Evolutionary conservation across 371 early-diverging fungal genomes (phyloP).

Genomic region (Syncephalastrum monosporum): DNA sequence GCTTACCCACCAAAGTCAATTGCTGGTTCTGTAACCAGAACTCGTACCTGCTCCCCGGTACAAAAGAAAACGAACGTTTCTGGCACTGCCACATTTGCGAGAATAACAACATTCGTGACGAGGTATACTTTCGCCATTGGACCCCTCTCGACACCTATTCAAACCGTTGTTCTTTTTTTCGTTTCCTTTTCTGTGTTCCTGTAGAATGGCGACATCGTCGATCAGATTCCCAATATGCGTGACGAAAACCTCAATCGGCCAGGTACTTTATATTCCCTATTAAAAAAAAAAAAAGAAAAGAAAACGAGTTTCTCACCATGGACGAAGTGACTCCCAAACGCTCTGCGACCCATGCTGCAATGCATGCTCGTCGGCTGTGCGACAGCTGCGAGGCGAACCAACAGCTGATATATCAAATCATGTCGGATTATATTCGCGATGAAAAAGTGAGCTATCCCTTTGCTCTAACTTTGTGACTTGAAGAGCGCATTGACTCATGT

Average conservation of each 20-base stretch:
- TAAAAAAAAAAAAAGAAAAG: no score
- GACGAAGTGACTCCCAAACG: background rate
- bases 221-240: constrained; percentile 12
- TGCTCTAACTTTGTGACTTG: no score
- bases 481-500: no score
- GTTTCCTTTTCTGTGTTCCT: no score
- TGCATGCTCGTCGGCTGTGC: constrained; percentile 12
- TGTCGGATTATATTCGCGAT: constrained; percentile 25
- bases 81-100: constrained; percentile 30
- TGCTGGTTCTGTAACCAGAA: constrained; percentile 36
- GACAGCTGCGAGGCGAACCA: constrained; percentile 19
- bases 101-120: constrained; percentile 20
- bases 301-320: background rate
- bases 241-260: constrained; percentile 13
- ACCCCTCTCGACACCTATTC: background rate
- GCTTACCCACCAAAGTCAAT: constrained; percentile 23
- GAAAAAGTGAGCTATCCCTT: constrained; percentile 11
- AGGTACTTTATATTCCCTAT: constrained; percentile 4
- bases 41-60: constrained; percentile 19
- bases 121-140: constrained; percentile 11
- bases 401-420: constrained; percentile 19
- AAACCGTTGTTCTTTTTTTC: no score
- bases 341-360: background rate
- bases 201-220: constrained; percentile 26
- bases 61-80: constrained; percentile 15